Percentiles rank a stretch among this genome's conserved stretches.
These are phyloP conservation scores for Lipomyces orientalis DNA, from an alignment of 805 yeast genomes.

Conservation along the genomic window DNA sequence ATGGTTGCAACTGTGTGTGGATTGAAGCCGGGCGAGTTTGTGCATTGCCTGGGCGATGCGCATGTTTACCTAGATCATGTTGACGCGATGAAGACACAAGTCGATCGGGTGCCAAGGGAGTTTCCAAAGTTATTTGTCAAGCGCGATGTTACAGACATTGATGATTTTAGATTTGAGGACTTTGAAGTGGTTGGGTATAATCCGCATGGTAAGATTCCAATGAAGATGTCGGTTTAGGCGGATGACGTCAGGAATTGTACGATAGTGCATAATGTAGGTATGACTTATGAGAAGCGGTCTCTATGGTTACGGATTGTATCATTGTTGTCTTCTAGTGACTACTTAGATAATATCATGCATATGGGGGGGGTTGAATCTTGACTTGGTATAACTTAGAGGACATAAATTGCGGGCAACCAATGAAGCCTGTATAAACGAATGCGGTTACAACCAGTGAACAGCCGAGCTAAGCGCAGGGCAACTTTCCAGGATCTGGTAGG, in stretches of 20 bases:
- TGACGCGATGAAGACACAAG: slow-evolving; percentile 84
- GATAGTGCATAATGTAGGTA: neutral
- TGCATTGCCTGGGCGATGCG: slow-evolving; percentile 96
- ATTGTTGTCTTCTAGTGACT: neutral
- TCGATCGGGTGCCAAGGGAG: slow-evolving; percentile 70
- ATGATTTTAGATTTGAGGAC: slow-evolving; percentile 87
- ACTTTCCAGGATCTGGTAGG: too few relatives aligned
- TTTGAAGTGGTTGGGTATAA: slow-evolving; percentile 79
- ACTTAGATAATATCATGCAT: neutral
- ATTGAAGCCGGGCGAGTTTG: slow-evolving; percentile 93
- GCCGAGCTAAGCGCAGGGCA: neutral
- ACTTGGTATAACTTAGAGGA: too few relatives aligned
- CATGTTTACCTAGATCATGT: slow-evolving; percentile 94
- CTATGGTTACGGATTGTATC: neutral
- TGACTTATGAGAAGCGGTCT: neutral
- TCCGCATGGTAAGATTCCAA: slow-evolving; percentile 82
- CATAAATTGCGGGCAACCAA: too few relatives aligned
- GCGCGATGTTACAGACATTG: slow-evolving; percentile 72
- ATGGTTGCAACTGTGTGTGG: slow-evolving; percentile 97
- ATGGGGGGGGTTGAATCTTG: too few relatives aligned
- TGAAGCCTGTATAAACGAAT: too few relatives aligned
- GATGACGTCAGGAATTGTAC: neutral
- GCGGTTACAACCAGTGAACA: too few relatives aligned
- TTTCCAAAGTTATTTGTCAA: slow-evolving; percentile 82
- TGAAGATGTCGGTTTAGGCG: slow-evolving; percentile 92